Evolutionary conservation across 257 asterid species (phyloP), one percentile per base, ranked within the genome.

Genomic region (Marsdenia floribunda): DNA sequence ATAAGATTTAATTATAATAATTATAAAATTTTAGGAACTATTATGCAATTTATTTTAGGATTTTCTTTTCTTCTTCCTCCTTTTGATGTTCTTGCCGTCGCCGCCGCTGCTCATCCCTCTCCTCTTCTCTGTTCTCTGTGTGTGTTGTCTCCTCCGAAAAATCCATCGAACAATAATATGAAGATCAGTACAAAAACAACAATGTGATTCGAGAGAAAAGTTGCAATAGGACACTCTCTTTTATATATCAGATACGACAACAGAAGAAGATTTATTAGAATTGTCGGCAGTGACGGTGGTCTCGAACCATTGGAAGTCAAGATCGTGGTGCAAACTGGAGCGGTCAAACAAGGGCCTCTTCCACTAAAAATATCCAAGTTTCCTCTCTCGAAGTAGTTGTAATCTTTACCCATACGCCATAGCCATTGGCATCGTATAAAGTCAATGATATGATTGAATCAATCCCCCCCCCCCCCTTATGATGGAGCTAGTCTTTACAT

Each of bases 251-350:
- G 80, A 35, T 18, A 80, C 18, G 26, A 13, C 33, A 0, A 69
- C 53, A 13, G 82, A 24, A 5, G 75, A 77, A 38, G 47, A 9
- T 6, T 9, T 40, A 40, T 6, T 9, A 40, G 73, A 79, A 14
- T 53, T 55, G 14, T 9, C 77, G 40, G 14, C 8, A 19, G 52
- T 26, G 22, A 59, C 26, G 57, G 65, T 7, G 74, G 1, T 11
- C 97, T 96, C 6, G 86, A 18, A 15, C 97, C 97, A 22, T 89
- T 91, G 0, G 97, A 91, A 9, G 96, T 91, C 12, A 91, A 79
- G 79, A 86, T 91, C 91, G 88, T 65, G 0, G 72, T 24, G 40
- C 97, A 91, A 15, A 88, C 55, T 0, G 93, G 92, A 6, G 87
- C 89, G 0, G 72, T 29, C 80, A 91, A 73, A 73, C 97, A 91